These are phyloP conservation scores for Pythium brassicae DNA, from an alignment of 352 stramenopile genomes.

Conservation along the genomic window DNA sequence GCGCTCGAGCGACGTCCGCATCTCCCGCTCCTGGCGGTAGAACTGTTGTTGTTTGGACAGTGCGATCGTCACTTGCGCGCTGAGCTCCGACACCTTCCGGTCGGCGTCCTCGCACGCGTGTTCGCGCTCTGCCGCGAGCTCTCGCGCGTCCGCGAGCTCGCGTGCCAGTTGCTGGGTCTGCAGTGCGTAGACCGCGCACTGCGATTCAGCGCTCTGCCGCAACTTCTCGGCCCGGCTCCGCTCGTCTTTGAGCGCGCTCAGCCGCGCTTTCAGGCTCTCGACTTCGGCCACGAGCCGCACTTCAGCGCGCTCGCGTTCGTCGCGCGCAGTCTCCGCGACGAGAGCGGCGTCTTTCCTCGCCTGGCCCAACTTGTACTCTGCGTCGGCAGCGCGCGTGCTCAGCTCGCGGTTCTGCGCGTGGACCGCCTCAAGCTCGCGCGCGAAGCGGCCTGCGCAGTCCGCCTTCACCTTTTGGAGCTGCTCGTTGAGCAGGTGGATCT, in stretches of 20 bases:
- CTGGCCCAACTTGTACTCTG: conserved; percentile 47
- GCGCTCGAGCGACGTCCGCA: conserved; percentile 51
- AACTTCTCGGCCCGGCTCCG: conserved; percentile 39
- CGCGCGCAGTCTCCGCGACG: conserved; percentile 27
- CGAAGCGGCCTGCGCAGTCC: conserved; percentile 47
- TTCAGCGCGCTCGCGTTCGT: conserved; percentile 50
- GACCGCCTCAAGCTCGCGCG: conserved; percentile 44
- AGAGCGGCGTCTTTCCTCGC: conserved; percentile 35
- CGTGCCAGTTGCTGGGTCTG: conserved; percentile 52
- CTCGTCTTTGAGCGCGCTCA: conserved; percentile 60
- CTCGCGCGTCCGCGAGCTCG: conserved; percentile 52
- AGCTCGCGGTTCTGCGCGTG: conserved; percentile 62
- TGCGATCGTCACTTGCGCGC: conserved; percentile 54
- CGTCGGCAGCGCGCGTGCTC: conserved; percentile 38
- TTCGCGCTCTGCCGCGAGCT: conserved; percentile 54
- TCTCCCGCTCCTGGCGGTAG: conserved; percentile 63
- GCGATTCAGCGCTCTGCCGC: conserved; percentile 46
- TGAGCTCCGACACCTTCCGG: conserved; percentile 62
- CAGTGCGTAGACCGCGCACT: conserved; percentile 31
- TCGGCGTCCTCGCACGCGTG: conserved; percentile 65
- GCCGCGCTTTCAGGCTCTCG: conserved; percentile 47
- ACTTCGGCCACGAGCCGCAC: conserved; percentile 52
- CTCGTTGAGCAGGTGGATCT: conserved; percentile 63
- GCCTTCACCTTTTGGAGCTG: conserved; percentile 74
- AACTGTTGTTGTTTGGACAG: conserved; percentile 75